phyloP scores from a whole-genome alignment of 495 filamentous ascomycete genomes.

The Penicillium steckii region DNA sequence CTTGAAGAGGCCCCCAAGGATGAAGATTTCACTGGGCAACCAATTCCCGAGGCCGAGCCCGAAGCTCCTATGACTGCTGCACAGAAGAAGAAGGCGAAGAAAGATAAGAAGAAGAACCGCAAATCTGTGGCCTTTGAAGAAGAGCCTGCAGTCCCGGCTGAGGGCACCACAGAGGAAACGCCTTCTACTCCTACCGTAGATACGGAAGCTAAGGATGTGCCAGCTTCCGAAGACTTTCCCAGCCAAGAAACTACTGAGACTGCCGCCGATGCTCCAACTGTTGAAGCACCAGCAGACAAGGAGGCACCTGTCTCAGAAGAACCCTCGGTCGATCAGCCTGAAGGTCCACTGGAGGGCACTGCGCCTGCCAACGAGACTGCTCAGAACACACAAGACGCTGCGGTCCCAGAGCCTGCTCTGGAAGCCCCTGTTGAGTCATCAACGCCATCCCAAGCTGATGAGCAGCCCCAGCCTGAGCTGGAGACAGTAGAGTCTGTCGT shows the following conservation, averaged over 20 bases:
- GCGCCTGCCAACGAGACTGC: not conserved
- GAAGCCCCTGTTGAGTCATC: not conserved
- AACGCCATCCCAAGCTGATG: not conserved
- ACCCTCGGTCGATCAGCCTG: conserved; percentile 2
- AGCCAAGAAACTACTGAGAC: conserved; percentile 5
- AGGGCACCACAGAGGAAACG: not conserved
- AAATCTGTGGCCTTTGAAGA: conserved; percentile 16
- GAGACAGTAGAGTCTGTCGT: conserved; percentile 11
- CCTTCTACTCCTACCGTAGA: not conserved
- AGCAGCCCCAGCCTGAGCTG: not conserved
- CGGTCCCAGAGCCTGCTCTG: not conserved
- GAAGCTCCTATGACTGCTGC: conserved; percentile 23
- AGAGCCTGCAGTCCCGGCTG: conserved; percentile 1
- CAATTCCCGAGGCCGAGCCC: conserved; percentile 13
- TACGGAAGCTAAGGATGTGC: not conserved
- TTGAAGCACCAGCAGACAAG: conserved; percentile 1
- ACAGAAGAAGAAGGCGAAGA: conserved; percentile 41
- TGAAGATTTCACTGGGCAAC: not conserved
- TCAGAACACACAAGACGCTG: not conserved
- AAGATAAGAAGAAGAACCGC: conserved; percentile 37
- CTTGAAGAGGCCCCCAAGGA: conserved; percentile 9
- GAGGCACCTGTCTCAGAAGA: not conserved
- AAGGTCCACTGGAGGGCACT: not conserved
- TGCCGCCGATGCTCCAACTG: not conserved
- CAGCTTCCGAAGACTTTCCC: not conserved